Evolutionary conservation across 2,329 filamentous ascomycete genomes (phyloP).

Genomic region (Bimuria novae-zelandiae): DNA sequence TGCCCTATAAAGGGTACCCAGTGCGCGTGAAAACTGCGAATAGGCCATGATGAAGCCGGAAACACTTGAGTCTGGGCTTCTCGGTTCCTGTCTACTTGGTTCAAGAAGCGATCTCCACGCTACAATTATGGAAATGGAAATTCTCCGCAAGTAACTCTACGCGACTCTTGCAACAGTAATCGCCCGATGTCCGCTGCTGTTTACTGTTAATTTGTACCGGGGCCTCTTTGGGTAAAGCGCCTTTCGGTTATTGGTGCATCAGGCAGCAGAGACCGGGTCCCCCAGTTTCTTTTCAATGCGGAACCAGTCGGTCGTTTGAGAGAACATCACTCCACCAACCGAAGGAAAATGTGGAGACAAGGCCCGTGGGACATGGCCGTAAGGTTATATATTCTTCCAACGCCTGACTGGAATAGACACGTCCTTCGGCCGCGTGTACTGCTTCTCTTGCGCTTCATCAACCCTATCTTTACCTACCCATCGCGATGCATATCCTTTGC

Average conservation of each 20-base stretch:
- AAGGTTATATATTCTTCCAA: background rate
- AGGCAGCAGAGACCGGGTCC: conserved; percentile 4
- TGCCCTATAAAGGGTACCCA: conserved; percentile 1
- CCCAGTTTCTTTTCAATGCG: conserved; percentile 6
- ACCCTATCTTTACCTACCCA: background rate
- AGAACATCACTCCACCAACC: conserved; percentile 9
- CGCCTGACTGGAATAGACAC: too few species aligned
- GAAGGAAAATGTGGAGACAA: conserved; percentile 8
- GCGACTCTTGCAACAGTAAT: background rate
- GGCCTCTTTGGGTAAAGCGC: background rate
- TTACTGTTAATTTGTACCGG: conserved; percentile 2
- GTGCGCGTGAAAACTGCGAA: background rate
- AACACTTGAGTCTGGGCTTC: background rate
- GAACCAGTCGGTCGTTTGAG: conserved; percentile 3
- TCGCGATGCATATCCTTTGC: conserved; percentile 3
- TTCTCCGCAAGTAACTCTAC: background rate
- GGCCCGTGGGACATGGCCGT: background rate
- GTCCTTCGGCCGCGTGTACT: too few species aligned
- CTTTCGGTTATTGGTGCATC: conserved; percentile 1
- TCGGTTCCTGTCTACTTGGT: too few species aligned
- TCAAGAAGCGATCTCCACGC: too few species aligned
- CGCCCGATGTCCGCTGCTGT: background rate
- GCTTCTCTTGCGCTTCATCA: background rate
- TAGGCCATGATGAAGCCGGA: background rate
- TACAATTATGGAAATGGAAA: background rate